A percentile compares a stretch with the other conserved stretches of the same genome.
Evolutionary conservation across 176 grass and related monocot species (phyloP).

Genomic region (Avena sativa): DNA sequence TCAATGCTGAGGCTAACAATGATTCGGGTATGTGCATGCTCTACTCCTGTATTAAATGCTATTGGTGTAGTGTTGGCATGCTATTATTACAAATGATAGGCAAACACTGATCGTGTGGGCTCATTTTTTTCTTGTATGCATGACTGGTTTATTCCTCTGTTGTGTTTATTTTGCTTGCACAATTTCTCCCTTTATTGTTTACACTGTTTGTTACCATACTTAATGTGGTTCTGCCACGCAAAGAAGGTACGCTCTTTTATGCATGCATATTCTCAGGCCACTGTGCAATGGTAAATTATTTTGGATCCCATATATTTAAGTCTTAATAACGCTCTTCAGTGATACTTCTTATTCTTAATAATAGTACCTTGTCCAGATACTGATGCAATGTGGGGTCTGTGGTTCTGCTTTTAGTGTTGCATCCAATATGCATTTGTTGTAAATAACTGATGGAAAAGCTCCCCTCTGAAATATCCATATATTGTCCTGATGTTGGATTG

Average conservation of each 20-base stretch:
- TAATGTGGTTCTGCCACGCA: neutral
- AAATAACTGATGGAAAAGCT: too few species aligned
- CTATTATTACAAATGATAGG: neutral
- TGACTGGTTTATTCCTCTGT: neutral
- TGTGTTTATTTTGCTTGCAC: neutral
- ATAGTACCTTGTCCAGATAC: neutral
- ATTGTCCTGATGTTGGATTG: neutral
- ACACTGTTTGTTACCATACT: neutral
- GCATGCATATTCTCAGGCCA: neutral
- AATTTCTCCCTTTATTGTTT: too few species aligned
- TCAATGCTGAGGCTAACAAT: neutral
- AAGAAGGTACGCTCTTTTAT: neutral
- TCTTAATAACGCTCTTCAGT: neutral
- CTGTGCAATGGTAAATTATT: neutral
- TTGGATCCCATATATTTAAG: neutral
- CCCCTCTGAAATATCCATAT: too few species aligned
- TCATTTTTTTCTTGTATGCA: neutral
- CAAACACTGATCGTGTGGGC: neutral
- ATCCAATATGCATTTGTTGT: neutral
- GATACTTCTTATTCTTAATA: neutral
- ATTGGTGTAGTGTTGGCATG: neutral
- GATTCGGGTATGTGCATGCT: conserved; percentile 20
- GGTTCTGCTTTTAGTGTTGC: neutral
- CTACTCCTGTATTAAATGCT: neutral
- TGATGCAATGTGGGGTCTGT: neutral